These are phyloP conservation scores for Sungouiella blattae DNA, from an alignment of 805 yeast genomes.

Conservation along the genomic window DNA sequence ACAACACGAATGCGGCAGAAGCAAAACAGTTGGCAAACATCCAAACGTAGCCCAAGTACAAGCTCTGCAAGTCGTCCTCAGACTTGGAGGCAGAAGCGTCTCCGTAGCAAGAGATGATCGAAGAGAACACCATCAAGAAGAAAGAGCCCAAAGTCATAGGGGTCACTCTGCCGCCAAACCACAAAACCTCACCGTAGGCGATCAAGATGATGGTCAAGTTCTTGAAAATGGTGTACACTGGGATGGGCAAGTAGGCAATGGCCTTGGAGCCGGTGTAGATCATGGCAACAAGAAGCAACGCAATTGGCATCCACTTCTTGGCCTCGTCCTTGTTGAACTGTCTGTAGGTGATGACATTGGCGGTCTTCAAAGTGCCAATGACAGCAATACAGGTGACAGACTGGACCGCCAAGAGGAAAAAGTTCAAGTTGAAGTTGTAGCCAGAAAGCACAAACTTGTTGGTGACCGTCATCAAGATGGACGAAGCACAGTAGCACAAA, in stretches of 20 bases:
- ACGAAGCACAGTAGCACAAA: constrained; percentile 83
- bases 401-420: constrained; percentile 85
- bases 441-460: constrained; percentile 91
- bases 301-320: constrained; percentile 93
- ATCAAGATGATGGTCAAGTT: constrained; percentile 93
- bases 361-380: constrained; percentile 65
- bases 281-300: constrained; percentile 84
- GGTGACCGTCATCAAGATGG: constrained; percentile 95
- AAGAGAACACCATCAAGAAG: constrained; percentile 87
- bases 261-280: constrained; percentile 96
- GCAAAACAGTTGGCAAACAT: constrained; percentile 93
- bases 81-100: constrained; percentile 49
- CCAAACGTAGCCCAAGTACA: constrained; percentile 85
- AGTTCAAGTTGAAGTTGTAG: constrained; percentile 71
- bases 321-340: constrained; percentile 84
- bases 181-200: constrained; percentile 96
- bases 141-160: constrained; percentile 88
- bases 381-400: constrained; percentile 76
- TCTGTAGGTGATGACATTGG: constrained; percentile 82
- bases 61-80: constrained; percentile 42
- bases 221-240: constrained; percentile 97
- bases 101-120: constrained; percentile 94
- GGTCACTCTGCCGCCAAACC: constrained; percentile 93
- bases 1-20: constrained; percentile 87
- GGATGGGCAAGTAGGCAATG: constrained; percentile 83